Base-by-base conservation (phyloP, 2,329 filamentous ascomycete species). In the Didymella lethalis region DNA sequence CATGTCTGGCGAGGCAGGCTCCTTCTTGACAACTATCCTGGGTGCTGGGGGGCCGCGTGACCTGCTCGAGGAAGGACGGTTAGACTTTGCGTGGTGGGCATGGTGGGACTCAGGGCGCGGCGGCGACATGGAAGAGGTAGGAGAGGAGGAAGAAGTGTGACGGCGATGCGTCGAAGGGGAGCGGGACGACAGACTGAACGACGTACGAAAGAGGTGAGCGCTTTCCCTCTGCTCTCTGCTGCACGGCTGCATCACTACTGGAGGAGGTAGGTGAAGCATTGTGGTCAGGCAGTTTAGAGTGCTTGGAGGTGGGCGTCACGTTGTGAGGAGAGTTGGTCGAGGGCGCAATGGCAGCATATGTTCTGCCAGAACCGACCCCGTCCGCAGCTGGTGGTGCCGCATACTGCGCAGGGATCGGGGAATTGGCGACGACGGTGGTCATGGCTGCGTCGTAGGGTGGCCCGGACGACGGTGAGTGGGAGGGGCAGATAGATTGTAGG, bases 21-120 rank as follows among this genome's bases (percentile, higher is more conserved):
- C 95, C 79, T 97, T 97, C 84, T 98, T 98, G 59, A 99, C 93
- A 64, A 96, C 85, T 63, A 97, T 96, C 80, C 92, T 93, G 40
- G 91, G 91, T 59, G 83, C 79, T 45, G 80, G 73, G 12, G 45
- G 31, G 76, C 80, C 78, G 75, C 84, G 82, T 79, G 83, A 79
- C 83, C 84, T 78, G 83, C 59, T 66, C 18, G 67, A 69, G 26
- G 68, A 70, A 75, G 67, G 83, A 83, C 72, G 65, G 70, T 74
- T 72, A 74, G 67, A 72, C 16, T 6, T 26, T 48, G 47, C 32
- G 8, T 44, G 11, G 44, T 26, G 34, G 41, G 53, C 29, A 45
- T 48, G 40, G 6, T 47, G 64, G 38, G 32, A 7, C 8, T 70
- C 64, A 57, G 66, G 58, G 40, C 59, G 57, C 29, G 67, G 67